Evolutionary conservation across 805 yeast species (phyloP), one percentile per base, ranked within the genome.

Genomic region (Cyberlindnera americana): DNA sequence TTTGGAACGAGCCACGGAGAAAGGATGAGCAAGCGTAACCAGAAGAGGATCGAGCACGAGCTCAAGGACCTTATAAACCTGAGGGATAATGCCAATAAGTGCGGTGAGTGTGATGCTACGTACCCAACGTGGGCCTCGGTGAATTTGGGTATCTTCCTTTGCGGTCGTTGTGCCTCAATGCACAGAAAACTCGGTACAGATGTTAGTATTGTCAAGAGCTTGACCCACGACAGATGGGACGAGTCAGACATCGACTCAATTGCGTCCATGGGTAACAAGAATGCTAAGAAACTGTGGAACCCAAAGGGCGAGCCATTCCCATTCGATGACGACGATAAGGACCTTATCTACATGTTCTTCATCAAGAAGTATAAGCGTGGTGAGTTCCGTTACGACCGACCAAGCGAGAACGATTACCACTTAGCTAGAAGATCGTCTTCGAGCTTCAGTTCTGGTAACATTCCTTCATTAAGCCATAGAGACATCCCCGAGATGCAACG

Each of bases 111-210:
- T 63, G 75, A 76, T 3, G 64, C 77, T 5, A 56, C 73, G 4
- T 80, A 73, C 59, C 93, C 95, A 8, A 85, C 52, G 1, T 50
- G 53, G 51, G 57, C 50, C 9, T 44, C 50, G 36, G 62, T 48
- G 29, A 52, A 52, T 35, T 51, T 85, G 30, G 95, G 95, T 19
- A 64, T 85, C 5, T 79, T 87, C 43, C 65, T 87, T 14, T 87
- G 95, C 65, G 93, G 93, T 13, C 67, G 93, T 48, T 87, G 95
- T 70, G 91, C 95, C 8, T 77, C 86, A 4, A 70, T 80, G 24
- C 95, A 87, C 60, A 68, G 87, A 44, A 73, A 74, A 40, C 66
- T 85, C 30, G 85, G 88, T 0, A 51, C 69, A 2, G 78, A 77
- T 29, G 61, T 81, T 11, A 80, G 90, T 5, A 63, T 67, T 36